A percentile compares a stretch with the other conserved stretches of the same genome.
phyloP scores from a whole-genome alignment of 2,329 filamentous ascomycete species.

The Xylariales sp. region DNA sequence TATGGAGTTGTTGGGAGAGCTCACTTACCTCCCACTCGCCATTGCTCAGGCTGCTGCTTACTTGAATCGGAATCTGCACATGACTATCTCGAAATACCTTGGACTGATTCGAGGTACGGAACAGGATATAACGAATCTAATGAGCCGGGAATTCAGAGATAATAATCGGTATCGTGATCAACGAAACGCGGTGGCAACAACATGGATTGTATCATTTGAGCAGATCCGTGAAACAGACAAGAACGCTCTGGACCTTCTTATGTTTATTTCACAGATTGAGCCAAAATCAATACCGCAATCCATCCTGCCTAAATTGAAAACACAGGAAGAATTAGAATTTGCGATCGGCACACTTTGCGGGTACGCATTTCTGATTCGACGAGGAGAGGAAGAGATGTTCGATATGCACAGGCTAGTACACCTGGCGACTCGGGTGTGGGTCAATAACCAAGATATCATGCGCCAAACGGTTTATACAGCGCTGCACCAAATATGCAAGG shows the following conservation, averaged over 20 bases:
- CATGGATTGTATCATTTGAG: conserved; percentile 35
- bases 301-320: conserved; percentile 18
- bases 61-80: not conserved
- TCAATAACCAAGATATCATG: conserved; percentile 10
- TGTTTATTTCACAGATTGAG: conserved; percentile 31
- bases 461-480: conserved; percentile 4
- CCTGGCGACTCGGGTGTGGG: conserved; percentile 23
- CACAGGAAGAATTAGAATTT: conserved; percentile 13
- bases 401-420: conserved; percentile 34
- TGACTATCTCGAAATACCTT: conserved; percentile 25
- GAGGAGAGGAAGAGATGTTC: conserved; percentile 17
- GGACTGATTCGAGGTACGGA: conserved; percentile 23
- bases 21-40: conserved; percentile 24
- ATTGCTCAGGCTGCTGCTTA: conserved; percentile 1
- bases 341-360: conserved; percentile 26
- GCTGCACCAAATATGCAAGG: not conserved
- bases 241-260: conserved; percentile 25
- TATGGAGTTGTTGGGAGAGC: conserved; percentile 22
- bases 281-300: conserved; percentile 29
- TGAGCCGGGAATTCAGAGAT: conserved; percentile 30
- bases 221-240: conserved; percentile 23
- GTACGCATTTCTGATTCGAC: conserved; percentile 26
- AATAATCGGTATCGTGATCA: conserved; percentile 22
- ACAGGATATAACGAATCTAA: conserved; percentile 22
- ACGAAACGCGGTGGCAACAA: conserved; percentile 29